phyloP scores from a whole-genome alignment of 2,329 filamentous ascomycete species.

The Knufia petricola region DNA sequence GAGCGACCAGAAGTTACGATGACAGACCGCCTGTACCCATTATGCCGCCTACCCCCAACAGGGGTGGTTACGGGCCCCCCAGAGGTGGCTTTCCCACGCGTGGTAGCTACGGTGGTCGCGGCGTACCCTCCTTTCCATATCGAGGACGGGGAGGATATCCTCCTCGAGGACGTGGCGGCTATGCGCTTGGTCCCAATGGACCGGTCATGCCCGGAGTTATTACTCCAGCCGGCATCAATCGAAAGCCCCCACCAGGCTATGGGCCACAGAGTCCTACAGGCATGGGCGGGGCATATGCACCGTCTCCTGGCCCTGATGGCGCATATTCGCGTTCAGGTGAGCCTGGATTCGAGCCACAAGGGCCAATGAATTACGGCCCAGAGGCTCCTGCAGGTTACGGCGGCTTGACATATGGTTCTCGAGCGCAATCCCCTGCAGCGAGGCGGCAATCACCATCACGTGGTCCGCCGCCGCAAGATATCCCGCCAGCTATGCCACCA shows the following conservation, averaged over 20 bases:
- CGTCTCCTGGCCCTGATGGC: slow-evolving; percentile 24
- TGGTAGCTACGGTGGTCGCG: slow-evolving; percentile 26
- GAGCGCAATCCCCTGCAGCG: slow-evolving; percentile 13
- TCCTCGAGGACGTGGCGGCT: slow-evolving; percentile 26
- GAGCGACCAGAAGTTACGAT: neutral
- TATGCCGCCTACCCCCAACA: slow-evolving; percentile 14
- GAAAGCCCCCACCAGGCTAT: slow-evolving; percentile 43
- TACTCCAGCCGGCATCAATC: slow-evolving; percentile 34
- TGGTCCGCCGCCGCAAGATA: slow-evolving; percentile 46
- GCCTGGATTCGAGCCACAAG: neutral
- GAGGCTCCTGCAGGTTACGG: slow-evolving; percentile 2
- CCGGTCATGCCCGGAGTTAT: slow-evolving; percentile 35
- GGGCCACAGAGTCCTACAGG: slow-evolving; percentile 29
- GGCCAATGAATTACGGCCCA: slow-evolving; percentile 2
- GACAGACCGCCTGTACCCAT: slow-evolving; percentile 26
- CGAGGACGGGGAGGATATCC: slow-evolving; percentile 32
- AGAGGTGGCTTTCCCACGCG: slow-evolving; percentile 31
- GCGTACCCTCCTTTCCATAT: slow-evolving; percentile 15
- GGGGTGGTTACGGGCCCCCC: slow-evolving; percentile 38
- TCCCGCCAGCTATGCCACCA: slow-evolving; percentile 46
- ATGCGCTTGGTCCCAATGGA: too few species aligned
- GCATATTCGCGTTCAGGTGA: neutral
- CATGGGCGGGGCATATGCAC: slow-evolving; percentile 33
- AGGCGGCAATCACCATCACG: slow-evolving; percentile 21
- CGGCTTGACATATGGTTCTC: neutral